phyloP scores from a whole-genome alignment of 495 filamentous ascomycete genomes.

The Bacidia gigantensis region DNA sequence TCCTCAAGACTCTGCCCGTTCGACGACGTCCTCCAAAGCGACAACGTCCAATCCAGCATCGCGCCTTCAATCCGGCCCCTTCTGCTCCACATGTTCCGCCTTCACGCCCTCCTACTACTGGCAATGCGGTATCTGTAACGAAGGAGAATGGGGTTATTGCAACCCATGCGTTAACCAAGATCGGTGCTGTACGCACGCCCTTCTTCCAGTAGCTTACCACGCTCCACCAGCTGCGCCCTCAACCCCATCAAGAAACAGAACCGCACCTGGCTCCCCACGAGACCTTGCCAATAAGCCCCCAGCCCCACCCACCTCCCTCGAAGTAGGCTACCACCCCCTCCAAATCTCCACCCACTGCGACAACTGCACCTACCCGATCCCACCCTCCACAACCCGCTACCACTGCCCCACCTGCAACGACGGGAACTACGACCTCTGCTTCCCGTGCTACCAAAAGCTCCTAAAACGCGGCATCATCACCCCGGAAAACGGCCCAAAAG shows the following conservation, averaged over 20 bases:
- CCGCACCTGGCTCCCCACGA: neutral
- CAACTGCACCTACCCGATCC: slow-evolving; percentile 57
- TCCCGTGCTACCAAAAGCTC: slow-evolving; percentile 55
- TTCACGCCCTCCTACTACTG: slow-evolving; percentile 68
- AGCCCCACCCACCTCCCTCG: slow-evolving; percentile 17
- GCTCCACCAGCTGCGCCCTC: neutral
- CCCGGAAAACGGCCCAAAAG: slow-evolving; percentile 56
- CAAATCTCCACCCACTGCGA: slow-evolving; percentile 60
- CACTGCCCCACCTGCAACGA: slow-evolving; percentile 56
- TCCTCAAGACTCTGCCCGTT: slow-evolving; percentile 29
- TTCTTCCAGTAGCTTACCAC: slow-evolving; percentile 46
- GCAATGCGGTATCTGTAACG: slow-evolving; percentile 71
- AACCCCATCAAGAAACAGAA: neutral
- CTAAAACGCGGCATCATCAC: slow-evolving; percentile 46
- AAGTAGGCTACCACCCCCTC: slow-evolving; percentile 38
- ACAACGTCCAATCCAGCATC: slow-evolving; percentile 50
- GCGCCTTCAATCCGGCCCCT: slow-evolving; percentile 63
- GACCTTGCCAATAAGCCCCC: slow-evolving; percentile 21
- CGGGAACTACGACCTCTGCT: slow-evolving; percentile 78
- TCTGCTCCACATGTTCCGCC: slow-evolving; percentile 61
- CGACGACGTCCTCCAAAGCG: slow-evolving; percentile 23
- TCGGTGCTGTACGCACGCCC: slow-evolving; percentile 58
- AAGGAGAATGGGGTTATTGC: slow-evolving; percentile 88
- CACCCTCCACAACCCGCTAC: slow-evolving; percentile 49
- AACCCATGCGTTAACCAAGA: slow-evolving; percentile 66